Base-by-base conservation (phyloP, 1,284 basidiomycete genomes). In the Sanguinoderma infundibulare region DNA sequence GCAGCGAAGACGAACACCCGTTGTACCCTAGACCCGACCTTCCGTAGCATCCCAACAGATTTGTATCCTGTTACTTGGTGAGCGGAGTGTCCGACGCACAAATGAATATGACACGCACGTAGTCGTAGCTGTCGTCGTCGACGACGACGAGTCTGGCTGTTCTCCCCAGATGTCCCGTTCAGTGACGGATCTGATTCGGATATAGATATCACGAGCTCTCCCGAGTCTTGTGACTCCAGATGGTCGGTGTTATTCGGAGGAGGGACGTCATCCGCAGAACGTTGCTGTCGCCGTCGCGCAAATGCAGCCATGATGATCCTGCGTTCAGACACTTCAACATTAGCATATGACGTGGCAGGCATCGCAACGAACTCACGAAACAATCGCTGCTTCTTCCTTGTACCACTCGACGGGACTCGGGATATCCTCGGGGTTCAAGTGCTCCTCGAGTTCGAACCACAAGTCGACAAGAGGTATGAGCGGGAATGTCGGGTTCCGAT, bases 391-490 rank as follows among this genome's bases (percentile, higher is more conserved):
- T 26, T 46, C 42, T 10, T 46, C 42, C 24, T 46, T 26, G 15
- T 46, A 28, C 42, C 42, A 49, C 5, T 53, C 63, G 2, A 46
- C 14, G 12, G 63, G 60, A 28, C 30, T 53, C 6, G 63, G 60
- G 9, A 65, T 60, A 5, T 44, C 26, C 6, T 44, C 47, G 9
- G 35, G 52, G n/a, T 36, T 34, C 2, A 65, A 26, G n/a, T 62
- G 64, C 1, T 40, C 20, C 1, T 24, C 47, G 28, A 65, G 53
- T 24, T 65, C 59, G 3, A 56, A 52, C 64, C 61, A 65, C 1
- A 62, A 17, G 32, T 66, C 57, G 6, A 66, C 64, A 2, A 63
- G 53, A 5, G 64, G 64, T 0, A 66, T 38, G n/a, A 22, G 34
- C 22, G 53, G 40, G 0, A 59, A 28, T 6, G 14, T 22, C 15